Conservation (phyloP, 1,284 basidiomycete genomes). For the Sporisorium exsertum region DNA sequence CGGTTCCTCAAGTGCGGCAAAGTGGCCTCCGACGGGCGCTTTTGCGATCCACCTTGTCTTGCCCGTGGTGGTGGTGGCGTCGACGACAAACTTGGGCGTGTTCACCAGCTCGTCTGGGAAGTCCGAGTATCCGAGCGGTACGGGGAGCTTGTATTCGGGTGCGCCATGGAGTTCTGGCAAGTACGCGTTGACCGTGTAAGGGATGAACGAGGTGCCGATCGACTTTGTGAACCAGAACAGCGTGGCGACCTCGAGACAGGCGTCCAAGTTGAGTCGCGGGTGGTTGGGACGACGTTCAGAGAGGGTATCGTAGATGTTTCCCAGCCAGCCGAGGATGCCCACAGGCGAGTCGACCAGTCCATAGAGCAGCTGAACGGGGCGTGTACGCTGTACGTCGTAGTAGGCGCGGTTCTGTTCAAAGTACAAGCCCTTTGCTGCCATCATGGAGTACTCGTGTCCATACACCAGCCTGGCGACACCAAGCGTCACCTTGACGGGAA, state of each 20-base stretch:
- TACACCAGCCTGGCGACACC: slow-evolving; percentile 45
- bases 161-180: slow-evolving; percentile 46
- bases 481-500: slow-evolving; percentile 38
- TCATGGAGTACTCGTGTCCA: slow-evolving; percentile 39
- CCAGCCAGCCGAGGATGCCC: slow-evolving; percentile 55
- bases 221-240: slow-evolving; percentile 53
- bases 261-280: slow-evolving; percentile 41
- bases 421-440: slow-evolving; percentile 36
- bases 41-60: slow-evolving; percentile 50
- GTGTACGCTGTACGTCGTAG: slow-evolving; percentile 50
- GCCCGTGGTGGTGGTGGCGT: slow-evolving; percentile 39
- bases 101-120: slow-evolving; percentile 58
- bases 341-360: slow-evolving; percentile 56
- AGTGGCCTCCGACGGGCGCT: slow-evolving; percentile 52
- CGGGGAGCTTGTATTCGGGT: slow-evolving; percentile 36
- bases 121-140: slow-evolving; percentile 53
- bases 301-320: slow-evolving; percentile 50
- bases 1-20: slow-evolving; percentile 58
- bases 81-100: slow-evolving; percentile 43
- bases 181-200: slow-evolving; percentile 51
- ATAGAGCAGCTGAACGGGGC: slow-evolving; percentile 50
- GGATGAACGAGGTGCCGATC: slow-evolving; percentile 59
- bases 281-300: slow-evolving; percentile 24
- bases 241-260: slow-evolving; percentile 39
- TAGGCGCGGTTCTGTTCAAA: slow-evolving; percentile 50